Evolutionary conservation across 2,329 filamentous ascomycete species (phyloP).

Genomic region (Cladophialophora carrionii): DNA sequence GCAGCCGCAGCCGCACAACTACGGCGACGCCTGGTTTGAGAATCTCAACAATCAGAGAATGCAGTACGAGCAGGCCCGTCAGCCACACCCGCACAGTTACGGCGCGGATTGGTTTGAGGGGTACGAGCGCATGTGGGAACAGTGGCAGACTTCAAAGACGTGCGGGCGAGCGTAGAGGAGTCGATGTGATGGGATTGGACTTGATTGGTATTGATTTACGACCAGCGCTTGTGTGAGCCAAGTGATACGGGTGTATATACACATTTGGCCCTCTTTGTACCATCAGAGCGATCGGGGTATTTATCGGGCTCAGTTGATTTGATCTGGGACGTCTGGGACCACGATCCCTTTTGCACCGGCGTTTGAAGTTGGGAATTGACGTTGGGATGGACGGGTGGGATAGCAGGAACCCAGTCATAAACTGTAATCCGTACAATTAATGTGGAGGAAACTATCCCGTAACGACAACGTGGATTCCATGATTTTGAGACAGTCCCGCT

Average conservation of each 20-base stretch:
- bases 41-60: conserved; percentile 28
- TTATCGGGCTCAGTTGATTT: not conserved
- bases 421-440: too few relatives aligned
- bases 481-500: too few relatives aligned
- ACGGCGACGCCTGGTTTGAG: conserved; percentile 32
- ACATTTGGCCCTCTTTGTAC: not conserved
- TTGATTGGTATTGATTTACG: not conserved
- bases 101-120: conserved; percentile 29
- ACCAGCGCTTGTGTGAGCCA: not conserved
- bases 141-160: conserved; percentile 26
- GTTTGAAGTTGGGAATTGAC: not conserved
- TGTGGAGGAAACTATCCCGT: too few relatives aligned
- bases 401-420: too few relatives aligned
- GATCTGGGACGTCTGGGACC: not conserved
- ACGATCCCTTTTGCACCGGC: not conserved
- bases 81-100: conserved; percentile 21
- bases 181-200: not conserved
- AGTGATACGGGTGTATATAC: not conserved
- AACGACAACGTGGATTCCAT: too few relatives aligned
- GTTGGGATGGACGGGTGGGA: too few relatives aligned
- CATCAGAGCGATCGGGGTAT: not conserved
- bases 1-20: conserved; percentile 20
- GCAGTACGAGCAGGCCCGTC: conserved; percentile 18
- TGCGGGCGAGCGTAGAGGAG: conserved; percentile 15
- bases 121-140: conserved; percentile 24